Base-by-base conservation (phyloP, 495 filamentous ascomycete species). In the Arthonia radiata region DNA sequence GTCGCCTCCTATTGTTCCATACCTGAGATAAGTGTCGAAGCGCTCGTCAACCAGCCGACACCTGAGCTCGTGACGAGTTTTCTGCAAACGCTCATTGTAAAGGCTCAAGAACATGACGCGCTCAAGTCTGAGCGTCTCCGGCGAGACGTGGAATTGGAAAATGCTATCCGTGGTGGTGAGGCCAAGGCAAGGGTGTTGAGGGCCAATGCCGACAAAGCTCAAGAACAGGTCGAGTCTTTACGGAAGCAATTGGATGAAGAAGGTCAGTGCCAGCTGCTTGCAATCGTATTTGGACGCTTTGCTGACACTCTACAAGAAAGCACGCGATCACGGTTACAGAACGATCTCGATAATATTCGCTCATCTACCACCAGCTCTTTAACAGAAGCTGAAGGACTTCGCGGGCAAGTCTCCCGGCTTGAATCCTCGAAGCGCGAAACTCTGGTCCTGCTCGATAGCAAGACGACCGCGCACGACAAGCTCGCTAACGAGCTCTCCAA, bases 371-470 rank as follows among this genome's bases (percentile, higher is more conserved):
- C 68, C 1, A 64, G 61, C 13, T 80, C 75, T 8, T 60, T 64
- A 25, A 74, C 81, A 21, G 80, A 93, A 43, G 61, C 71, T 23
- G 64, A 70, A 31, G 59, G 63, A 7, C 54, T 93, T 4, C 69
- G 75, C 29, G 60, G 71, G 18, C 77, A 83, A 26, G 78, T 94
- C 35, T 43, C 68, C 3, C 71, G 78, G 2, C 61, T 99, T 0
- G 86, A 99, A 46, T 66, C 73, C 6, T 83, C 81, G 12, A 93
- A 92, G 37, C 65, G 83, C 23, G 82, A 93, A 35, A 81, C 77
- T 3, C 48, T 92, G 1, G 69, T 72, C 9, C 61, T 92, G 10
- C 64, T 93, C 16, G 86, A 94, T 37, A 70, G 79, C 7, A 93
- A 92, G 43, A 72, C 74, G 16, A 63, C 63, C 1, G 75, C 79